Base-by-base conservation (phyloP, 768 basidiomycete species). In the Austroboletus festivus region DNA sequence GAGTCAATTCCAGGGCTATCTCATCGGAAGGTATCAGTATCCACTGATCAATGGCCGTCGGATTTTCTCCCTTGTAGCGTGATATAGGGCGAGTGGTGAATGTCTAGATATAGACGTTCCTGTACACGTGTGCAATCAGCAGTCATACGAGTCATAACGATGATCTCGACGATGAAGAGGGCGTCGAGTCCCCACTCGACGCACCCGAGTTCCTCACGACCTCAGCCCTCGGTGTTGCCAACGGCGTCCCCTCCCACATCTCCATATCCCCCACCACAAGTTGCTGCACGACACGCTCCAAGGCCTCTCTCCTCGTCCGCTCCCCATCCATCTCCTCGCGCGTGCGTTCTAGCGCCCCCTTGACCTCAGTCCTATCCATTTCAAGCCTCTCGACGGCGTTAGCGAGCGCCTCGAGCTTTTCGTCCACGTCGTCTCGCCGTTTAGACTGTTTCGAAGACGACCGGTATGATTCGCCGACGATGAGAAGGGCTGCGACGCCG, bases 381-480 rank as follows among this genome's bases (percentile, higher is more conserved):
- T 69, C 68, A 22, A 90, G 59, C 19, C 74, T 74, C 38, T 69
- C 59, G 2, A 91, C 59, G 3, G 69, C 67, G 6, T 59, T 65
- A 13, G 71, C 68, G 2, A 91, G 73, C 1, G 74, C 73, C 5
- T 88, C 86, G 22, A 91, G 70, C 47, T 78, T 73, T 44, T 91
- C 89, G 52, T 87, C 82, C 8, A 92, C 82, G 41, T 70, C 72
- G 54, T 85, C 86, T 38, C 87, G 72, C n/a, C 86, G 82, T 60
- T 79, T 86, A 0, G 81, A 75, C 50, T 83, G 74, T 49, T 75
- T 87, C 18, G 86, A 74, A 0, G 86, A 85, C 1, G 80, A 76
- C 1, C 90, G 84, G 77, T 80, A 93, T 20, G 83, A 72, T 64
- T 93, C 90, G 2, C 83, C 84, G 11, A 91, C 50, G 48, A 93